Base-by-base conservation (phyloP, 73 alveolate genomes). In the Diophrys appendiculata region DNA sequence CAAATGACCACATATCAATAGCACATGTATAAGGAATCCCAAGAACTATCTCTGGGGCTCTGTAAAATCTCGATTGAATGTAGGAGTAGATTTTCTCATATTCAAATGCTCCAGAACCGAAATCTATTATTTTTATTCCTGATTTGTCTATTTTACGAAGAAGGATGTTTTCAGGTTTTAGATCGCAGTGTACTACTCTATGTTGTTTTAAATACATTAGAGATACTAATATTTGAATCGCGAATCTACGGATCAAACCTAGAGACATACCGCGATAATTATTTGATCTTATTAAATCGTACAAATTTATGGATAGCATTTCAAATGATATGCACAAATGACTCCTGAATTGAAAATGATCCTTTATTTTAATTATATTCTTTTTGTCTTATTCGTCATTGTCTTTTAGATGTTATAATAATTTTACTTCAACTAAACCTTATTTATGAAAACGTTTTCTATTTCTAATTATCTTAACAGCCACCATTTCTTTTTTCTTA, bases 91-190 rank as follows among this genome's bases (percentile, higher is more conserved):
- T 82, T 34, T 93, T 82, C 80, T 90, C 93, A 23, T 76, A 81
- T 72, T 88, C 88, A 76, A 82, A 93, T 34, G 96, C 90, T 25
- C 94, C 82, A 55, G 92, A 75, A 28, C 98, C 99, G 80, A 92
- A 94, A 87, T 94, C 99, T 26, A 94, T 94, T 55, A 94, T 83
- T 84, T 94, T 94, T 0, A 94, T 82, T 43, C 93, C 94, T 43
- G 95, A 80, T 68, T 72, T 43, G 33, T 72, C 73, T 23, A 22
- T 14, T 22, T 54, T 5, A 14, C 65, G 2, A 11, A 74, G 83
- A 54, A 74, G 68, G 29, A 74, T 74, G 75, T 74, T 74, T 32
- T 74, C 83, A 43, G 83, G 83, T 28, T 74, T 74, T 24, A 74
- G n/a, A 55, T 74, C 83, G 23, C 83, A 74, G 55, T 74, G 83